These are phyloP conservation scores for Pichiaceae sp. DNA, from an alignment of 1,139 yeast species.

Conservation along the genomic window DNA sequence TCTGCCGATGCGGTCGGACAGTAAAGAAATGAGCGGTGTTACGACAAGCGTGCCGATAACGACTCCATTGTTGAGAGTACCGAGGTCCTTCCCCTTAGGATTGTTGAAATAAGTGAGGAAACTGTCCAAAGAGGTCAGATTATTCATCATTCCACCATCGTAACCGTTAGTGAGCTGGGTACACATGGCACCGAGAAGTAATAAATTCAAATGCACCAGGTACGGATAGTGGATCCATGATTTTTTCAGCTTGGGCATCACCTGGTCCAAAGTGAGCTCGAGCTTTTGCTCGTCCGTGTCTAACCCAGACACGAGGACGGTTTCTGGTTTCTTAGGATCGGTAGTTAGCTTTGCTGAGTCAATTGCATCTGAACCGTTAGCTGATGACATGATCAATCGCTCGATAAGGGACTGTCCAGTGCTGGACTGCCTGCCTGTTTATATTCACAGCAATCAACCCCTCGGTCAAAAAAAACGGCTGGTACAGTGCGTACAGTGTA, in stretches of 20 bases:
- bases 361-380: no score
- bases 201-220: slow-evolving; percentile 28
- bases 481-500: no score
- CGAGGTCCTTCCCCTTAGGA: slow-evolving; percentile 15
- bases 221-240: slow-evolving; percentile 9
- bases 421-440: no score
- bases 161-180: slow-evolving; percentile 20
- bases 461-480: no score
- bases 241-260: background rate
- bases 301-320: no score
- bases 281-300: no score
- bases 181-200: slow-evolving; percentile 16
- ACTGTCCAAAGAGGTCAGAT: slow-evolving; percentile 16
- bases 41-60: slow-evolving; percentile 17
- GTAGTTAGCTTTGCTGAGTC: no score
- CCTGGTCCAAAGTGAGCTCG: no score
- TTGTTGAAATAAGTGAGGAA: slow-evolving; percentile 15
- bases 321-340: no score
- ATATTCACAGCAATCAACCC: no score
- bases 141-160: slow-evolving; percentile 19
- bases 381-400: no score
- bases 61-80: slow-evolving; percentile 18
- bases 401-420: no score
- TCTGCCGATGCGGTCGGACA: slow-evolving; percentile 25
- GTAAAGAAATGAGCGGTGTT: slow-evolving; percentile 20